Evolutionary conservation across 495 filamentous ascomycete species (phyloP).

Genomic region (Cercophora sp.): DNA sequence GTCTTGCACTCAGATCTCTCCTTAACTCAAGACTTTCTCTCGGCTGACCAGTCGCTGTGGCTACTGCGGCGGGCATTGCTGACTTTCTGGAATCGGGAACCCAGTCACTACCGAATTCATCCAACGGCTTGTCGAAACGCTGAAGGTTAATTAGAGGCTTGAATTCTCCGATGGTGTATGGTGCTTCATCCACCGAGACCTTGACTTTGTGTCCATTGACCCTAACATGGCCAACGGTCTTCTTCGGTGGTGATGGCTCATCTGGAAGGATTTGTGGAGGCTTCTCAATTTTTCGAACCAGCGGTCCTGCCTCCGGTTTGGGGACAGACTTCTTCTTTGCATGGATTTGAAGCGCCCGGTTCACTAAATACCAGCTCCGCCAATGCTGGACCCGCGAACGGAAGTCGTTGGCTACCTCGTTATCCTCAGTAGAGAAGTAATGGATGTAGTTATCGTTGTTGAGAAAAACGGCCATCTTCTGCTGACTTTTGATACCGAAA

Average conservation of each 20-base stretch:
- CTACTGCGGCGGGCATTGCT: slow-evolving; percentile 9
- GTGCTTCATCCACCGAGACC: slow-evolving; percentile 33
- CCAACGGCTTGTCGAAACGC: slow-evolving; percentile 42
- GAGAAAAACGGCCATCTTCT: slow-evolving; percentile 81
- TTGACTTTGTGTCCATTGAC: slow-evolving; percentile 30
- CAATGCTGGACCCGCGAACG: slow-evolving; percentile 68
- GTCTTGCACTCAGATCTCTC: too few species aligned
- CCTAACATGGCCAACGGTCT: slow-evolving; percentile 24
- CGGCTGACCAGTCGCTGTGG: background rate
- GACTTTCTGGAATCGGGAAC: slow-evolving; percentile 21
- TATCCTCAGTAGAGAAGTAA: slow-evolving; percentile 80
- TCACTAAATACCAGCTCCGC: slow-evolving; percentile 85
- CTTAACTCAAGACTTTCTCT: too few species aligned
- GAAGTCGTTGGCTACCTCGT: slow-evolving; percentile 59
- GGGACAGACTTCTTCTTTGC: slow-evolving; percentile 10
- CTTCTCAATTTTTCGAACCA: slow-evolving; percentile 16
- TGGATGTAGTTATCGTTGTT: slow-evolving; percentile 83
- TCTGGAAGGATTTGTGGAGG: slow-evolving; percentile 23
- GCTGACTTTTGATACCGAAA: slow-evolving; percentile 88
- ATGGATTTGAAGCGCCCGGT: slow-evolving; percentile 31
- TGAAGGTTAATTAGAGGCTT: slow-evolving; percentile 52
- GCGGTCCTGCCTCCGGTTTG: background rate
- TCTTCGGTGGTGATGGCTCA: slow-evolving; percentile 20
- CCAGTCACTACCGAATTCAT: slow-evolving; percentile 35
- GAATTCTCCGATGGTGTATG: slow-evolving; percentile 54